phyloP scores from a whole-genome alignment of 23 red algal genomes.

The Cyanidioschyzon merolae region DNA sequence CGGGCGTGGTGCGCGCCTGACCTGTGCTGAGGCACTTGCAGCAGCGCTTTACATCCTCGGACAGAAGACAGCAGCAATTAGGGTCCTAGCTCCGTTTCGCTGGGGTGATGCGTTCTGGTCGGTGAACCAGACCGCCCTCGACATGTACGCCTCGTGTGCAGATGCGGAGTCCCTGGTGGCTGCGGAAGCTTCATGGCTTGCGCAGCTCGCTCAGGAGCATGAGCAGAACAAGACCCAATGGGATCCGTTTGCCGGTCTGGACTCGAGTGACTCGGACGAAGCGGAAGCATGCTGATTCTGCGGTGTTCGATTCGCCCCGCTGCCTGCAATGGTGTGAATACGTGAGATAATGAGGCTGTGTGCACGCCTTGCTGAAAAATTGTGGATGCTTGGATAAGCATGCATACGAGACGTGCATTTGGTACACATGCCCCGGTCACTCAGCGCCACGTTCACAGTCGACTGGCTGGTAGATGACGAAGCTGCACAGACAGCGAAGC shows the following conservation, averaged over 20 bases:
- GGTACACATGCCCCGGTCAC: too few relatives aligned
- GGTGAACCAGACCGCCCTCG: constrained; percentile 53
- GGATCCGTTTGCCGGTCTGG: constrained; percentile 8
- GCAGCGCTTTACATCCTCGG: constrained; percentile 63
- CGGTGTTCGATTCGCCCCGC: background rate
- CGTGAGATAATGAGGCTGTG: too few relatives aligned
- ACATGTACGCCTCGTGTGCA: constrained; percentile 46
- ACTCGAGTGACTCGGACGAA: background rate
- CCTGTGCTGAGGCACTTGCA: constrained; percentile 88
- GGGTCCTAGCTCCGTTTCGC: constrained; percentile 39
- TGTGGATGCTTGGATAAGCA: too few relatives aligned
- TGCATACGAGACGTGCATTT: too few relatives aligned
- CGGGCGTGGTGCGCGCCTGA: constrained; percentile 47
- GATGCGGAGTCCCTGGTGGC: constrained; percentile 39
- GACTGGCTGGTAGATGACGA: too few relatives aligned
- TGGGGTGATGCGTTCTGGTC: constrained; percentile 83
- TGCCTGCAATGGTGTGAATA: too few relatives aligned
- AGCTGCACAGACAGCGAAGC: too few relatives aligned
- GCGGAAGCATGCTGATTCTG: background rate
- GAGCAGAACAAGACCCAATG: background rate
- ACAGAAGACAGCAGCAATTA: constrained; percentile 17
- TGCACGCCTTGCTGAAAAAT: too few relatives aligned
- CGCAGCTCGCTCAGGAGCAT: background rate
- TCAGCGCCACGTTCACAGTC: too few relatives aligned
- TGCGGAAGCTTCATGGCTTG: constrained; percentile 41